phyloP scores from a whole-genome alignment of 176 grass and related monocot genomes.

The Paspalum vaginatum region DNA sequence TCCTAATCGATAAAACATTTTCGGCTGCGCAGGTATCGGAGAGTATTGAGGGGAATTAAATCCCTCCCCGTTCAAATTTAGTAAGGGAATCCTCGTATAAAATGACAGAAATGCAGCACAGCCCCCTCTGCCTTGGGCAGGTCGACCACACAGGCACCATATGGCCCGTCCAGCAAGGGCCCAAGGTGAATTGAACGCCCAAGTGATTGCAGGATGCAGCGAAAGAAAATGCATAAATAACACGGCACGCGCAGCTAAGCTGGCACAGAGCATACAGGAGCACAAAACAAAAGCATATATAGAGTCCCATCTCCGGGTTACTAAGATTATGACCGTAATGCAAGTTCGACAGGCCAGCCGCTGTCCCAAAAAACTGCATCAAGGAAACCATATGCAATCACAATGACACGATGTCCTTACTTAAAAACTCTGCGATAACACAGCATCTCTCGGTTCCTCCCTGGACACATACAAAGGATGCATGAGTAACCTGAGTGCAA shows the following conservation, averaged over 20 bases:
- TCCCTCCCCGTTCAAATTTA: too few species aligned
- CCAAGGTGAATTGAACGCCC: too few species aligned
- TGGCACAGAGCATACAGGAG: background rate
- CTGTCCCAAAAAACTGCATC: slow-evolving; percentile 40
- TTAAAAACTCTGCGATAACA: slow-evolving; percentile 31
- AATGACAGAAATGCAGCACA: background rate
- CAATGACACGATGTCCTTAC: slow-evolving; percentile 22
- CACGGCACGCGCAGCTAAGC: background rate
- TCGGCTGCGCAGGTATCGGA: too few species aligned
- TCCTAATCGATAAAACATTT: too few species aligned
- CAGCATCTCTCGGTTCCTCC: slow-evolving; percentile 6
- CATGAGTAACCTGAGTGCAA: background rate
- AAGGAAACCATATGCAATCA: slow-evolving; percentile 21
- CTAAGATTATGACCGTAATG: slow-evolving; percentile 38
- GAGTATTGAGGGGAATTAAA: too few species aligned
- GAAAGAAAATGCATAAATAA: background rate
- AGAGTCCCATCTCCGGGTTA: slow-evolving; percentile 24
- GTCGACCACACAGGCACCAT: background rate
- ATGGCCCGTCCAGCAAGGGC: too few species aligned
- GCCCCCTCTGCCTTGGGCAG: background rate
- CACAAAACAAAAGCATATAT: background rate
- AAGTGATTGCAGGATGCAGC: too few species aligned
- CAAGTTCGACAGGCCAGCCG: slow-evolving; percentile 37
- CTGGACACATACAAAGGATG: slow-evolving; percentile 16
- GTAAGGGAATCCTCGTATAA: too few species aligned